phyloP scores from a whole-genome alignment of 331 rosid species.

The Malus hybrid region DNA sequence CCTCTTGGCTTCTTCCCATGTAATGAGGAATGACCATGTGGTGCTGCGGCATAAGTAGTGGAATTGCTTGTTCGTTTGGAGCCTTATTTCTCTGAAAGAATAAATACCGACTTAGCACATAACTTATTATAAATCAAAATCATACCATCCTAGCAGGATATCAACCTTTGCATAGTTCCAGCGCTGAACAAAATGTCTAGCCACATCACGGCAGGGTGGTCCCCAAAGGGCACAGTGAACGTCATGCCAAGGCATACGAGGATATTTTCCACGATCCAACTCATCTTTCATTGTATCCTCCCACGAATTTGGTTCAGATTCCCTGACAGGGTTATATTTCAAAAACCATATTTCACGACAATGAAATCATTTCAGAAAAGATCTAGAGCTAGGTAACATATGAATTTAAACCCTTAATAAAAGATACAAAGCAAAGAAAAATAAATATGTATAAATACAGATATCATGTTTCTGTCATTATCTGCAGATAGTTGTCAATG shows the following conservation, averaged over 20 bases:
- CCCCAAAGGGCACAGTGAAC: conserved; percentile 99
- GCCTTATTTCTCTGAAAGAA: conserved; percentile 87
- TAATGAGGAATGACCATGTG: conserved; percentile 99
- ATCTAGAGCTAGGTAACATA: too few species aligned
- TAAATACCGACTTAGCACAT: conserved; percentile 7
- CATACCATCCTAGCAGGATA: not conserved
- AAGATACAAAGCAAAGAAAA: not conserved
- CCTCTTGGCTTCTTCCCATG: conserved; percentile 59
- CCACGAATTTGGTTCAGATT: conserved; percentile 99
- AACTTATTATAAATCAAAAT: conserved; percentile 4
- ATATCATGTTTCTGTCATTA: not conserved
- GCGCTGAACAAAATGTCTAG: conserved; percentile 99
- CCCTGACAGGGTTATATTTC: conserved; percentile 39
- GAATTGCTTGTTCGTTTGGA: conserved; percentile 87
- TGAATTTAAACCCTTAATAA: too few species aligned
- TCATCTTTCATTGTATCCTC: conserved; percentile 98
- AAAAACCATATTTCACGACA: not conserved
- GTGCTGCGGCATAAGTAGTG: conserved; percentile 97
- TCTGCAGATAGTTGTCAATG: not conserved
- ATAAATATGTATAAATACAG: too few species aligned
- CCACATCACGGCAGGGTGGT: conserved; percentile 96
- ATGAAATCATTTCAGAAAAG: not conserved
- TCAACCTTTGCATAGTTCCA: conserved; percentile 98
- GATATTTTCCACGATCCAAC: conserved; percentile 77
- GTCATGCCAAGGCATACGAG: conserved; percentile 99